phyloP scores from a whole-genome alignment of 2,329 filamentous ascomycete species.

The Apiospora hydei region DNA sequence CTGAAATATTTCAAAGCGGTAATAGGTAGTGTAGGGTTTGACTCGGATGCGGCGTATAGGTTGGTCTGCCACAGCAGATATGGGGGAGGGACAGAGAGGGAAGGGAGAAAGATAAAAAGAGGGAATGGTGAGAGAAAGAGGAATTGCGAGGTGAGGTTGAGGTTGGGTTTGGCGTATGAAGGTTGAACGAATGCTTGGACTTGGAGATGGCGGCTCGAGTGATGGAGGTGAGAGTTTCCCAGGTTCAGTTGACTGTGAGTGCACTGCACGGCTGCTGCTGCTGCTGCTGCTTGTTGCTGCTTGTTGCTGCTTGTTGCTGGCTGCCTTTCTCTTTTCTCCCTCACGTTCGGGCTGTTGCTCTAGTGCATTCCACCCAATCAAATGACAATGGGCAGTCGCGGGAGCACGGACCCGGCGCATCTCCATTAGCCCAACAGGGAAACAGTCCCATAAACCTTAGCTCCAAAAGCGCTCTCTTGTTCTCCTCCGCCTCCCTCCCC shows the following conservation, averaged over 20 bases:
- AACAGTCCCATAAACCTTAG: slow-evolving; percentile 2
- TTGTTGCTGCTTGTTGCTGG: neutral
- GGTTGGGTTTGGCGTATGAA: slow-evolving; percentile 9
- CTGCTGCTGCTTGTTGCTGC: neutral
- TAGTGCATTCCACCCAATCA: slow-evolving; percentile 13
- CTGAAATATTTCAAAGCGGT: slow-evolving; percentile 8
- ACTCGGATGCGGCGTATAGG: neutral
- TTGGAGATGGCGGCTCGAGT: slow-evolving; percentile 15
- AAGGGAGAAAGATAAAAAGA: neutral
- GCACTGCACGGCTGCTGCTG: neutral
- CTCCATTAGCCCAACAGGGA: slow-evolving; percentile 19
- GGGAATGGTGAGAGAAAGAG: neutral
- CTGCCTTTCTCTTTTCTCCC: neutral
- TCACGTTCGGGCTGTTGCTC: slow-evolving; percentile 10
- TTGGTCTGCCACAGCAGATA: neutral
- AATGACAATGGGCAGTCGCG: slow-evolving; percentile 9
- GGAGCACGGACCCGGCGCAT: neutral
- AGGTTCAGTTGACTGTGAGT: neutral
- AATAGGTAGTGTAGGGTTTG: slow-evolving; percentile 7
- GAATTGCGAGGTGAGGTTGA: slow-evolving; percentile 13
- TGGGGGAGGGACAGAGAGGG: neutral
- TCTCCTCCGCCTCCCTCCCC: neutral
- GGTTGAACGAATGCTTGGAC: slow-evolving; percentile 7
- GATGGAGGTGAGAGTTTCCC: slow-evolving; percentile 9
- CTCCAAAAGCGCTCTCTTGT: neutral